phyloP scores from a whole-genome alignment of 106 monocot genomes.

The Ottelia alismoides region DNA sequence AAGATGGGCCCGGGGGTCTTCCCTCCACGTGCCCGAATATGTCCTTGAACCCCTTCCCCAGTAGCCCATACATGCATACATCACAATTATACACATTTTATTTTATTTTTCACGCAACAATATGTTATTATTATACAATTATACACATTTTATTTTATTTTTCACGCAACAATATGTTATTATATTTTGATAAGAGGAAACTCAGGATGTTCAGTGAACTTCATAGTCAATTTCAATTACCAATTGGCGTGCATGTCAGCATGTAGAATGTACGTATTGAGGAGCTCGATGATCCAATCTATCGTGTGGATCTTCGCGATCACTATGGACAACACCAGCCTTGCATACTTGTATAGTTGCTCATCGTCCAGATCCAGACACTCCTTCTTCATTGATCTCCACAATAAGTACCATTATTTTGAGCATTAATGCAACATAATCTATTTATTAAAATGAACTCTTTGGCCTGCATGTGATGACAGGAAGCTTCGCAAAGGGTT shows the following conservation, averaged over 20 bases:
- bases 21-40: conserved; percentile 51
- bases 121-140: neutral
- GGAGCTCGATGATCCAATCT: conserved; percentile 60
- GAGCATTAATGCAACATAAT: no score
- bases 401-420: no score
- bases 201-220: neutral
- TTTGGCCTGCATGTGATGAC: no score
- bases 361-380: conserved; percentile 31
- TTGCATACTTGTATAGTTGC: conserved; percentile 29
- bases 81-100: neutral
- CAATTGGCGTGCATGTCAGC: conserved; percentile 42
- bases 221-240: conserved; percentile 10
- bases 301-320: conserved; percentile 73
- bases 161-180: neutral
- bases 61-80: conserved; percentile 35
- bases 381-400: conserved; percentile 28
- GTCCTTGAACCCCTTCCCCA: conserved; percentile 46
- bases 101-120: neutral
- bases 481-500: no score
- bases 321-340: conserved; percentile 46
- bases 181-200: neutral
- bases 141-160: neutral
- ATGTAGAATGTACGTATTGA: conserved; percentile 36
- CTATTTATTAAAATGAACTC: no score
- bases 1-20: conserved; percentile 13